phyloP scores from a whole-genome alignment of 2,329 filamentous ascomycete genomes.

The Pestalotiopsis fici region DNA sequence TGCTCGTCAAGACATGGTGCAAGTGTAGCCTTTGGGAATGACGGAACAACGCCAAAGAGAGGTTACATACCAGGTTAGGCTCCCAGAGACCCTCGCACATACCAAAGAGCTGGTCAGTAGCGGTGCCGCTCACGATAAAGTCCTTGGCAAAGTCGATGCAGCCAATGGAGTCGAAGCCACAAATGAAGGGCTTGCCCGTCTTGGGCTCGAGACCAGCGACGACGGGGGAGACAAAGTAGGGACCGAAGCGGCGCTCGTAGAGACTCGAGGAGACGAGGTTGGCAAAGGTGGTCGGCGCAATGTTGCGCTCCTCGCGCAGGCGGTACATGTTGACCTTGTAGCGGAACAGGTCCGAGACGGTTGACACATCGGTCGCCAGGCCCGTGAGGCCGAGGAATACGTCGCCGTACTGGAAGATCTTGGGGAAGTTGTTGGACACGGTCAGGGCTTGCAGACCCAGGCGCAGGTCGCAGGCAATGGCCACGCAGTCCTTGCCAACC shows the following conservation, averaged over 20 bases:
- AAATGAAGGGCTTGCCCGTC: conserved; percentile 94
- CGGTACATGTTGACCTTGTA: conserved; percentile 99
- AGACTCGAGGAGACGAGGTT: conserved; percentile 90
- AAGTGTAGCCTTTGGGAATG: neutral
- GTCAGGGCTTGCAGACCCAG: conserved; percentile 96
- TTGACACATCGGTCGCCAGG: conserved; percentile 92
- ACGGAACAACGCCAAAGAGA: neutral
- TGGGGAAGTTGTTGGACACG: conserved; percentile 99
- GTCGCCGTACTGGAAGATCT: conserved; percentile 97
- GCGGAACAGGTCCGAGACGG: conserved; percentile 94
- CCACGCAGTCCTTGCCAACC: conserved; percentile 99
- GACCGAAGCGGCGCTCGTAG: conserved; percentile 95
- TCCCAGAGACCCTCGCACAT: conserved; percentile 99
- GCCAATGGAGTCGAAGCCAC: conserved; percentile 97
- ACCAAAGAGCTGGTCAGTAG: conserved; percentile 96
- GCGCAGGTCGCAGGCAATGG: conserved; percentile 97
- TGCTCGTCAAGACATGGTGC: too few relatives aligned
- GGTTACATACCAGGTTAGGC: conserved; percentile 76
- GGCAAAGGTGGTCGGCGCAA: conserved; percentile 91
- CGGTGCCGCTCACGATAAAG: conserved; percentile 96
- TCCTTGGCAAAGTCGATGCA: conserved; percentile 99
- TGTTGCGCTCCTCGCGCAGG: conserved; percentile 94
- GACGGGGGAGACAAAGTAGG: conserved; percentile 94
- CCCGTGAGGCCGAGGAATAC: conserved; percentile 95
- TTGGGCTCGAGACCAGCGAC: conserved; percentile 94